Evolutionary conservation across 345 rosid genomes (phyloP).

Genomic region (Boechera retrofracta): DNA sequence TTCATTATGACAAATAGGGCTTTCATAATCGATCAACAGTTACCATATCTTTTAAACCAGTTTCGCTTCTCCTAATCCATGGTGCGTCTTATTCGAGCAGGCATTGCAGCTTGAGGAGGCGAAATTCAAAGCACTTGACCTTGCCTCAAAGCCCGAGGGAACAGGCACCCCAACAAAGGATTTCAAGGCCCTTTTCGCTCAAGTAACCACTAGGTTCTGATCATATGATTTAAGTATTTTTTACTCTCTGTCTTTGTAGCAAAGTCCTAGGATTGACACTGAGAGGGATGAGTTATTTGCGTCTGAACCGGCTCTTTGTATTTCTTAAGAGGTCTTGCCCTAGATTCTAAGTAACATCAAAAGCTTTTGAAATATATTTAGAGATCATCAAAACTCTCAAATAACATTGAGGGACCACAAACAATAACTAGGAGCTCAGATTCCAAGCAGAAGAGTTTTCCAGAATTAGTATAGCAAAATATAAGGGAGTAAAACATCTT

Average conservation of each 20-base stretch:
- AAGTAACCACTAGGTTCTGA: slow-evolving; percentile 69
- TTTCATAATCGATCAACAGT: background rate
- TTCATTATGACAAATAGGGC: background rate
- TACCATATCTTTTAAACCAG: background rate
- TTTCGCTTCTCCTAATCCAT: slow-evolving; percentile 7
- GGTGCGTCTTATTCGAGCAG: slow-evolving; percentile 46
- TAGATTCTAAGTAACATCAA: slow-evolving; percentile 22
- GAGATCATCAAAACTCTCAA: slow-evolving; percentile 26
- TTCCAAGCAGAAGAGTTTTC: slow-evolving; percentile 41
- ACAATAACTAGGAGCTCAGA: slow-evolving; percentile 36
- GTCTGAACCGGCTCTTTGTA: slow-evolving; percentile 33
- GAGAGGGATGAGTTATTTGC: slow-evolving; percentile 25
- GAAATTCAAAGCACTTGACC: slow-evolving; percentile 84
- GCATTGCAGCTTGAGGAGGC: slow-evolving; percentile 79
- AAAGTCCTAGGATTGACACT: slow-evolving; percentile 30
- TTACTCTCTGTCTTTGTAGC: slow-evolving; percentile 15
- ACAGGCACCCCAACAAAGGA: slow-evolving; percentile 84
- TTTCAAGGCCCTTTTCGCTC: slow-evolving; percentile 81
- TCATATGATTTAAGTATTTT: slow-evolving; percentile 9
- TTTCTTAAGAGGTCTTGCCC: slow-evolving; percentile 32
- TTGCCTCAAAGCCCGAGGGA: slow-evolving; percentile 90
- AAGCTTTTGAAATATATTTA: slow-evolving; percentile 34
- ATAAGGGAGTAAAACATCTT: slow-evolving; percentile 24
- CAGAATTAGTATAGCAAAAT: slow-evolving; percentile 23
- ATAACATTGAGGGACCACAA: slow-evolving; percentile 38